Evolutionary conservation across 768 basidiomycete genomes (phyloP), one percentile per base, ranked within the genome.

Genomic region (Trametes punicea): DNA sequence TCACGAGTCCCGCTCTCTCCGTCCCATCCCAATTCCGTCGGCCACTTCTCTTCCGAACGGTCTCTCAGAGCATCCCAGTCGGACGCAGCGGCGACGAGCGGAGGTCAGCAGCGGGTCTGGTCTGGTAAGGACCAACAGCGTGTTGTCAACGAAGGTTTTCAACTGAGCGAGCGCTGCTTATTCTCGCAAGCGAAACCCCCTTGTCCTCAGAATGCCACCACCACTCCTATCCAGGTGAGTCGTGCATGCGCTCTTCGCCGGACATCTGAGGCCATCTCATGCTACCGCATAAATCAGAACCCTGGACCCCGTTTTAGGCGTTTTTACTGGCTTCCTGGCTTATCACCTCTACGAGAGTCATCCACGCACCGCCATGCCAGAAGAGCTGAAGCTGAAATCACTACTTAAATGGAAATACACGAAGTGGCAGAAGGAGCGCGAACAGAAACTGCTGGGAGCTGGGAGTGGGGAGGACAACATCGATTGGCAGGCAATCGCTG

Each of bases 341-440:
- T 93, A 84, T 68, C 84, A 89, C 67, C 80, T 93, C 33, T 81
- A 88, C 68, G 90, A 93, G 67, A 85, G 76, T 26, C 82, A 93
- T 69, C 91, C 90, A 5, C 82, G 90, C 34, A 88, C 84, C 4
- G 83, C 79, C 8, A 75, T 83, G 15, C 73, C 79, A 0, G 71
- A 75, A 23, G 81, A 84, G 6, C 74, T 87, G 56, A 77, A 77
- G 44, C 70, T 93, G 30, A 40, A 65, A 4, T 69, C 76, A 26
- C 79, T 93, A 18, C 44, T 85, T 23, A 71, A 66, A 33, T 90
- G 90, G 89, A 93, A 88, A 70, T 82, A 80, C 75, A 71, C 68
- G 4, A 81, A 80, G 62, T 76, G 68, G 62, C 59, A 42, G 38
- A 27, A 46, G 45, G 61, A 64, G 47, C 51, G 63, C 30, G 64